Evolutionary conservation across 1,284 basidiomycete genomes (phyloP).

Genomic region (Stereum hirsutum): DNA sequence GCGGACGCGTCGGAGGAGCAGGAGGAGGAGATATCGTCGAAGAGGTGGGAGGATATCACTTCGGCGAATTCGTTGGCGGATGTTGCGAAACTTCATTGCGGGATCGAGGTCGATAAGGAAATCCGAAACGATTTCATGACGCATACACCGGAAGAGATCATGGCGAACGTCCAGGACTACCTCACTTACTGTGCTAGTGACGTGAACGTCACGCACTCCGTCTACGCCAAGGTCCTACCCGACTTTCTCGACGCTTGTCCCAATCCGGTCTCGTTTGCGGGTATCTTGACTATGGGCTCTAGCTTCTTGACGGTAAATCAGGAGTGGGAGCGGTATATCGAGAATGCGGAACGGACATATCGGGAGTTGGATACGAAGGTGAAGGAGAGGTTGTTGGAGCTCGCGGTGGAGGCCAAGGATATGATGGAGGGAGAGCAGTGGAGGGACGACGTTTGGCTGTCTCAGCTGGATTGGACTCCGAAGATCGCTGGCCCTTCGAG

Average conservation of each 20-base stretch:
- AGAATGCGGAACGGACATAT: constrained; percentile 74
- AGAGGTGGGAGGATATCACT: constrained; percentile 90
- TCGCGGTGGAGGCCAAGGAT: constrained; percentile 57
- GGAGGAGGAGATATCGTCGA: constrained; percentile 31
- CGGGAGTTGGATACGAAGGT: constrained; percentile 70
- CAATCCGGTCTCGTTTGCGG: constrained; percentile 90
- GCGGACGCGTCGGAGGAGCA: constrained; percentile 26
- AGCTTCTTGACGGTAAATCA: constrained; percentile 89
- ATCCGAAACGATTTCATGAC: constrained; percentile 76
- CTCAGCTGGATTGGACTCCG: constrained; percentile 93
- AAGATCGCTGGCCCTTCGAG: constrained; percentile 73
- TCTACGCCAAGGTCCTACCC: constrained; percentile 79
- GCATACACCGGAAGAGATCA: constrained; percentile 54
- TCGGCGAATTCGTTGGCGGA: constrained; percentile 90
- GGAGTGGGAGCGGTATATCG: constrained; percentile 80
- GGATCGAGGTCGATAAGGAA: constrained; percentile 74
- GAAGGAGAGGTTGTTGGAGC: constrained; percentile 51
- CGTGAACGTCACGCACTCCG: constrained; percentile 78
- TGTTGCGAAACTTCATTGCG: constrained; percentile 87
- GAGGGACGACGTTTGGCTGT: constrained; percentile 80
- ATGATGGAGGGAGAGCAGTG: constrained; percentile 42
- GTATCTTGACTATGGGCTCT: constrained; percentile 87
- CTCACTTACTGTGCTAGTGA: constrained; percentile 87
- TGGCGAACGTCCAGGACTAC: constrained; percentile 63
- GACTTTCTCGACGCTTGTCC: constrained; percentile 82